Evolutionary conservation across 352 stramenopile species (phyloP), one percentile per base, ranked within the genome.

Genomic region (Phytophthora brassicae): DNA sequence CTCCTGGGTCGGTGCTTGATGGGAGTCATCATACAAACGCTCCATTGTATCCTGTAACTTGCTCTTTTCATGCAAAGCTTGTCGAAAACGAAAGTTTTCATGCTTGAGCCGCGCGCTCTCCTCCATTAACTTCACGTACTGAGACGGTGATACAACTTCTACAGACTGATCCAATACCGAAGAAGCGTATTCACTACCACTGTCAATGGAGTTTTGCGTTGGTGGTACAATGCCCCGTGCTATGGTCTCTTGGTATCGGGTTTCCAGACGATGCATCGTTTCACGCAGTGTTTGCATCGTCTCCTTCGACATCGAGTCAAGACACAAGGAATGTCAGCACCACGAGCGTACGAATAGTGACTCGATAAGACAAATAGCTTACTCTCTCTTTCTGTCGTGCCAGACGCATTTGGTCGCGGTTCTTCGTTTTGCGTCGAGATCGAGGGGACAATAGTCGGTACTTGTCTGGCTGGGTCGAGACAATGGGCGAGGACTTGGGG

Each of bases 401-500:
- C 7, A 67, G 45, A 0, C 77, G 72, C 77, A 86, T 86, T 53
- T 84, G 77, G 58, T 86, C 72, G 38, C 77, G 64, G 52, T 84
- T 86, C 50, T 79, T 78, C 17, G 53, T 64, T 60, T 77, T 83
- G 52, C 74, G 67, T 19, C 77, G 74, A 42, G 77, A 76, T 20
- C 69, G 64, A 20, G 74, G 77, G 23, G 76, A 83, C 38, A n/a
- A 31, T 31, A 86, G 61, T 64, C 56, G 46, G 12, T 49, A 36
- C n/a, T 48, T 16, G n/a, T 36, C 33, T 9, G 12, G 35, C 11
- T 39, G 56, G 24, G 22, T 62, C 51, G 14, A 56, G 38, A 56
- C 33, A 53, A 59, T 33, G 29, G 54, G 43, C 20, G 54, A 55
- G 14, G 36, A 26, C 52, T 51, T 26, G 4, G 50, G n/a, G 11